Base-by-base conservation (phyloP, 2,329 filamentous ascomycete species). In the Phaeosphaeriaceae sp. region DNA sequence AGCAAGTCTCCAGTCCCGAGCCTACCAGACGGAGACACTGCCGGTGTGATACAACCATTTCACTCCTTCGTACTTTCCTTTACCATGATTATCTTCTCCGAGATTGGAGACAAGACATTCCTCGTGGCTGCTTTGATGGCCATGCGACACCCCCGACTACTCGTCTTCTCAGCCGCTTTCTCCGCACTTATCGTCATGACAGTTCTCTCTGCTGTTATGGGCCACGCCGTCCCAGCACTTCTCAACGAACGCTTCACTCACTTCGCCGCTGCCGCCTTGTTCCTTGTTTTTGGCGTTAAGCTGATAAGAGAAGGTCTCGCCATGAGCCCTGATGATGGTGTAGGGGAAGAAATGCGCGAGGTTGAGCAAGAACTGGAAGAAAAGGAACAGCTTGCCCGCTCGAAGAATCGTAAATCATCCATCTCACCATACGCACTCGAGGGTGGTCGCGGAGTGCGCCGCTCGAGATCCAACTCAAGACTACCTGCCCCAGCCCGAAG, bases 31-130 rank as follows among this genome's bases (percentile, higher is more conserved):
- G 78, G 81, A 6, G 82, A 81, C 8, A 67, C 67, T 8, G 76
- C 79, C 21, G 85, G 87, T 50, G 78, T 92, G 33, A 91, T 92
- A 51, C 88, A 87, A 55, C 90, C 90, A 15, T 79, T 87, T 65
- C 93, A 99, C 73, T 97, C 94, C 3, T 95, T 94, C 67, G 69
- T 96, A 11, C 86, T 97, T 26, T 96, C 94, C 13, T 86, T 97
- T 52, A 93, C 92, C 49, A 99, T 97, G 94, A 99, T 99, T 65
- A 79, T 97, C 55, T 88, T 97, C 64, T 97, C 93, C 38, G 94
- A 99, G 73, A 86, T 99, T 64, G 94, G 94, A 56, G 94, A 99
- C 83, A 99, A 99, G 78, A 99, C 94, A 0, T 99, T 99, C 79
- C 82, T 99, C 35, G 91, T 99, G 17, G 94, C 94, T 6, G 93